Conservation (phyloP, 495 filamentous ascomycete species). For the Xylaria sp. region DNA sequence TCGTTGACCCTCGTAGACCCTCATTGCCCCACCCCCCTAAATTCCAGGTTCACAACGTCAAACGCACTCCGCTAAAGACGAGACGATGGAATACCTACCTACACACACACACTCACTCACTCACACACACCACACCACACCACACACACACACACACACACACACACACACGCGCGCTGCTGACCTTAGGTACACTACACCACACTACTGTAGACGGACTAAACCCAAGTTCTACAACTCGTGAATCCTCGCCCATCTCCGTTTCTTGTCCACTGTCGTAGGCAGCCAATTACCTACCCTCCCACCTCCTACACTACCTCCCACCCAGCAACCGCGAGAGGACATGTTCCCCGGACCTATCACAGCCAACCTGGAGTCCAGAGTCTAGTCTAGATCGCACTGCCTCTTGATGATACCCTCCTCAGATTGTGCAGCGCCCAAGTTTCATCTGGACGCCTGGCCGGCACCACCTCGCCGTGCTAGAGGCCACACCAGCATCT, state of each 20-base stretch:
- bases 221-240: not conserved
- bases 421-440: constrained; percentile 31
- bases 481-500: constrained; percentile 34
- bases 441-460: constrained; percentile 38
- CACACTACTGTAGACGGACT: not conserved
- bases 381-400: constrained; percentile 22
- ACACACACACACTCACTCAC: not conserved
- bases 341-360: constrained; percentile 16
- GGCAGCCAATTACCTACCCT: constrained; percentile 2
- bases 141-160: not conserved
- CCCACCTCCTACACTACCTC: too few relatives aligned
- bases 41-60: constrained; percentile 32
- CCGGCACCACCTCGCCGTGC: constrained; percentile 30
- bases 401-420: constrained; percentile 36
- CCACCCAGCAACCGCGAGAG: not conserved
- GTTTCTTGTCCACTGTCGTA: not conserved
- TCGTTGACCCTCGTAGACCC: not conserved
- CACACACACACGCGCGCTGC: not conserved
- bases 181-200: too few relatives aligned
- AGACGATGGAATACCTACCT: constrained; percentile 10
- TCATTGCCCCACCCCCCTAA: constrained; percentile 20
- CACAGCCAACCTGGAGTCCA: constrained; percentile 1
- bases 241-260: constrained; percentile 3
- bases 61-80: constrained; percentile 24
- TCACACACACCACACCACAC: not conserved